phyloP scores from a whole-genome alignment of 345 rosid genomes.

The Populus davidiana region DNA sequence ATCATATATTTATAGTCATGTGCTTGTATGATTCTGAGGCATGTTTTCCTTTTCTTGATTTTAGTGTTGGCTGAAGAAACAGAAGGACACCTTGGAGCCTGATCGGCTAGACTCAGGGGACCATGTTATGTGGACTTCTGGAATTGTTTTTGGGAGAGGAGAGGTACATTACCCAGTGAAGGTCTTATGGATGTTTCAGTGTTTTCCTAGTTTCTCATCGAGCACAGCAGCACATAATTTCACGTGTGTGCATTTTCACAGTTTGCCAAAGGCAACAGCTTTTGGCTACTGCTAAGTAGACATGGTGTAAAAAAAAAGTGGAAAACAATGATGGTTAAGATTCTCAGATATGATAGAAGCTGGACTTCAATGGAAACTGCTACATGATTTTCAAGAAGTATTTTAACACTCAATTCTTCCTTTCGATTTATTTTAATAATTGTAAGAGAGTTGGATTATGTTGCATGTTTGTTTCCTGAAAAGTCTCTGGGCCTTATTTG shows the following conservation, averaged over 20 bases:
- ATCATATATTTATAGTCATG: background rate
- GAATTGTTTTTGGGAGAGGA: slow-evolving; percentile 33
- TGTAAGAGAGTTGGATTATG: background rate
- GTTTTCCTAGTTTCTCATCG: background rate
- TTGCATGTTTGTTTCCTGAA: background rate
- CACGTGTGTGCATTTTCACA: background rate
- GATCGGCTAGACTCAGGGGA: slow-evolving; percentile 19
- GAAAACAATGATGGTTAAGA: background rate
- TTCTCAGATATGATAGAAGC: background rate
- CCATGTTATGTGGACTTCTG: slow-evolving; percentile 37
- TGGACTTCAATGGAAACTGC: background rate
- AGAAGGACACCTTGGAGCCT: slow-evolving; percentile 25
- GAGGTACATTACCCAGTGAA: slow-evolving; percentile 13
- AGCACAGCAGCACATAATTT: background rate
- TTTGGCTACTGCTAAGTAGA: background rate
- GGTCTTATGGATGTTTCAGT: background rate
- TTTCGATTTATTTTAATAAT: background rate
- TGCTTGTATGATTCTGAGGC: background rate
- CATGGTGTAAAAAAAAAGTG: background rate
- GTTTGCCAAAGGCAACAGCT: background rate
- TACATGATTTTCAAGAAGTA: background rate
- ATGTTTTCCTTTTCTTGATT: slow-evolving; percentile 2
- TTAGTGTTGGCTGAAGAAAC: slow-evolving; percentile 42
- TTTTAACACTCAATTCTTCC: background rate
- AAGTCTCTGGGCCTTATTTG: background rate